A percentile compares a stretch with the other conserved stretches of the same genome.
These are phyloP conservation scores for Streptanthus diversifolius DNA, from an alignment of 345 rosid species.

Conservation along the genomic window DNA sequence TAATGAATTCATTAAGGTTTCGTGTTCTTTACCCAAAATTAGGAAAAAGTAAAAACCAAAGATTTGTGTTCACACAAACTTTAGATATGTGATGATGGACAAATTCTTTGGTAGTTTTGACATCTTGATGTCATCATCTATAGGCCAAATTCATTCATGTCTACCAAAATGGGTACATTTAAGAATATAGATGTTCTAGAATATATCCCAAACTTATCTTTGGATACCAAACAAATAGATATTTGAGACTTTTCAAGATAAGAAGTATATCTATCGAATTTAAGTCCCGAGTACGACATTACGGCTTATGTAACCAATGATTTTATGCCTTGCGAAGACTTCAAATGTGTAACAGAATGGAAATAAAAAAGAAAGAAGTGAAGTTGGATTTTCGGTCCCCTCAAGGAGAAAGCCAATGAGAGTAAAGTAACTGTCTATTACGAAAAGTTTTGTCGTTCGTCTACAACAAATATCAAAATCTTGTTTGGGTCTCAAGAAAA, in stretches of 20 bases:
- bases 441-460: slow-evolving; percentile 1
- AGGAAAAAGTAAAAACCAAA: not conserved
- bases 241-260: slow-evolving; percentile 2
- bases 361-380: not conserved
- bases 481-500: slow-evolving; percentile 66
- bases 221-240: slow-evolving; percentile 3
- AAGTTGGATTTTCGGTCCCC: slow-evolving; percentile 42
- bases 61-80: slow-evolving; percentile 22
- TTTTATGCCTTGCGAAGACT: not conserved
- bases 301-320: not conserved
- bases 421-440: slow-evolving; percentile 5
- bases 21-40: slow-evolving; percentile 29
- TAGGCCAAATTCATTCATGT: slow-evolving; percentile 3
- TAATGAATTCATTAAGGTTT: slow-evolving; percentile 3
- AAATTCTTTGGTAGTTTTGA: slow-evolving; percentile 5
- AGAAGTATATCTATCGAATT: not conserved
- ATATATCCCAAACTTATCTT: not conserved
- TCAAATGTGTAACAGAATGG: not conserved
- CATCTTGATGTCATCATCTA: slow-evolving; percentile 3
- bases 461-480: slow-evolving; percentile 27
- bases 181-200: not conserved
- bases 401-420: slow-evolving; percentile 36
- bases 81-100: not conserved
- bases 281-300: slow-evolving; percentile 7
- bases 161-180: not conserved